phyloP scores from a whole-genome alignment of 768 basidiomycete genomes.

The Hygrophorus pudorinus region DNA sequence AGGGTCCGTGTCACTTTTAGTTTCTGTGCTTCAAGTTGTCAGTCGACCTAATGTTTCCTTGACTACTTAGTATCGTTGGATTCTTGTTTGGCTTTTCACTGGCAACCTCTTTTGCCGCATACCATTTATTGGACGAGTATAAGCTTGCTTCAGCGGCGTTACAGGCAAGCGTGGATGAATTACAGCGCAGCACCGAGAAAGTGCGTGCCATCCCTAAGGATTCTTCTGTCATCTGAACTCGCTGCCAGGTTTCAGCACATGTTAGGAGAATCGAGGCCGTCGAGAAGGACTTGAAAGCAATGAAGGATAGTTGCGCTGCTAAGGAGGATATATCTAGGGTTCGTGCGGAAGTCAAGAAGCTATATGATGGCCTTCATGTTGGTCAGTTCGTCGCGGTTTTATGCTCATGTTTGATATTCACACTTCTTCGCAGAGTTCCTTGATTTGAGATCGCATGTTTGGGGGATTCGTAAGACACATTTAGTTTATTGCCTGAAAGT shows the following conservation, averaged over 20 bases:
- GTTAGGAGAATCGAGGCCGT: conserved; percentile 77
- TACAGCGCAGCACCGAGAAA: conserved; percentile 78
- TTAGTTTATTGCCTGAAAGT: not conserved
- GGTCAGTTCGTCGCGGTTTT: conserved; percentile 32
- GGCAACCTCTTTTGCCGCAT: conserved; percentile 79
- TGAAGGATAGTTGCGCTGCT: conserved; percentile 52
- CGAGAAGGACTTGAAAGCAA: conserved; percentile 78
- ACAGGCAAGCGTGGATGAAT: conserved; percentile 79
- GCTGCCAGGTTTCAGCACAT: conserved; percentile 65
- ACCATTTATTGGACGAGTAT: conserved; percentile 85
- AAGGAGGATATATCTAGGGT: conserved; percentile 77
- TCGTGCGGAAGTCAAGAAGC: conserved; percentile 76
- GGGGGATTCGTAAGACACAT: conserved; percentile 71
- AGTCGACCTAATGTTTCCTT: conserved; percentile 1
- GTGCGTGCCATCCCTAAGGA: conserved; percentile 21
- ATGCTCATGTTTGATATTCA: not conserved
- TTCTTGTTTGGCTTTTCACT: conserved; percentile 87
- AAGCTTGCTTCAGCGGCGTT: conserved; percentile 80
- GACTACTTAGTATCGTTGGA: conserved; percentile 53
- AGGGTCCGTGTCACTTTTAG: conserved; percentile 29
- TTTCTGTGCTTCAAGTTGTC: conserved; percentile 1
- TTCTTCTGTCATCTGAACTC: not conserved
- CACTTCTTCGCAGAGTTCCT: conserved; percentile 50
- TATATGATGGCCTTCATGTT: conserved; percentile 76
- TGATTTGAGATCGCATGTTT: conserved; percentile 71